Evolutionary conservation across 2,329 filamentous ascomycete species (phyloP), one percentile per base, ranked within the genome.

Genomic region (Periglandula ipomoeae): DNA sequence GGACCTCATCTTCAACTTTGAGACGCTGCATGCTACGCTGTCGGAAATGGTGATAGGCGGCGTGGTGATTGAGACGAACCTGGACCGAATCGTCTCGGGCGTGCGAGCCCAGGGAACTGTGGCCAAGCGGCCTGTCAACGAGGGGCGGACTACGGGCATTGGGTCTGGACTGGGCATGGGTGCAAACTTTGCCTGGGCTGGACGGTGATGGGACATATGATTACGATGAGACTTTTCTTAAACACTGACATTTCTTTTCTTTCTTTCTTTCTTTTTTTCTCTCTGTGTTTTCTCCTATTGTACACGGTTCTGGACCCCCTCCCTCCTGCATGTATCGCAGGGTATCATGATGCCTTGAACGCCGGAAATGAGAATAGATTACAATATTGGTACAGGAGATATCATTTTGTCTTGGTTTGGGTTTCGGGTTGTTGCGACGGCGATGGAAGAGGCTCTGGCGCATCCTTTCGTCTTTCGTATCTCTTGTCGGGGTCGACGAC

Each of bases 1-100:
- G 49, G 90, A 98, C 67, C 77, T 98, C 58, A 98, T 98, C 66
- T 98, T 98, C 73, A 97, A 97, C 65, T 98, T 95, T 59, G 93
- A 98, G 76, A 94, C 89, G 15, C 75, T 98, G 60, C 93, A 98
- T 72, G 87, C 91, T 8, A 83, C 89, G 15, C 72, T 97, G 9
- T 84, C 82, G 50, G 91, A 97, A 74, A 95, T 97, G 88, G 86
- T 97, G 49, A 87, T 95, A 15, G 91, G 91, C 13, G 91, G 91
- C 1, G 89, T 96, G 13, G 91, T 97, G 15, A 83, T 97, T 22
- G 91, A 97, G 71, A 96, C 91, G 27, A 88, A 85, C 59, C 69
- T 95, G 52, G 89, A 95, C 50, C 84, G 84, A 65, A 93, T 97
- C 48, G 87, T 96, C 4, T 79, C 87, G 30, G 90, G 88, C 1